Base-by-base conservation (phyloP, 257 asterid genomes). In the Dorcoceras hygrometricum region DNA sequence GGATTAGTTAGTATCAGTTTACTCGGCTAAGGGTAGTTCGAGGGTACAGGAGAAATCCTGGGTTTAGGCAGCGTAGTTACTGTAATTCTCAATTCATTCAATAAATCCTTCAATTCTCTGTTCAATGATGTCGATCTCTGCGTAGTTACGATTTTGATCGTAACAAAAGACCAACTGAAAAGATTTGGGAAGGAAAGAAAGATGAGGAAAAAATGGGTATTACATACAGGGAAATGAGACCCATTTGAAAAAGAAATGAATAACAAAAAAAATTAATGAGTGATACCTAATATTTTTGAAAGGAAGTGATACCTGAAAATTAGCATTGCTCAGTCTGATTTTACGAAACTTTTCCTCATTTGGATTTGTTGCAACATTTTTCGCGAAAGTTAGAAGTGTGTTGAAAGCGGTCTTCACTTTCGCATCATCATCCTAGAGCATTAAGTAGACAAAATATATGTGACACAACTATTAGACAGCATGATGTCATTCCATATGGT, bases 371-470 rank as follows among this genome's bases (percentile, higher is more conserved):
- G 99, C 98, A 1, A 87, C 98, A 64, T 94, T 94, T 80, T 86
- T 86, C 23, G 89, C 98, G 20, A 76, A 94, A 59, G 96, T 94
- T 62, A 94, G 71, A 74, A 88, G 92, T 16, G 99, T 88, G 83
- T 80, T 91, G 82, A 94, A 94, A 55, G 99, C 98, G 0, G 86
- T 82, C 91, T 88, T 90, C 80, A 94, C 97, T 79, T 84, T 90
- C 65, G 82, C 88, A 62, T 89, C 99, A 48, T 85, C 97, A 48
- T 83, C 96, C 99, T 94, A 68, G 69, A 62, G 26, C 78, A 75
- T 23, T 58, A 76, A 72, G 63, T 59, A 73, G 63, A 50, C 60
- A 55, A 32, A 62, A 72, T 57, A 72, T 65, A 39, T 59, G 39
- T 26, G 28, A 34, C 53, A 50, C 6, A 12, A 43, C 4, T 43